phyloP scores from a whole-genome alignment of 2,329 filamentous ascomycete genomes.

The Camillea tinctor region DNA sequence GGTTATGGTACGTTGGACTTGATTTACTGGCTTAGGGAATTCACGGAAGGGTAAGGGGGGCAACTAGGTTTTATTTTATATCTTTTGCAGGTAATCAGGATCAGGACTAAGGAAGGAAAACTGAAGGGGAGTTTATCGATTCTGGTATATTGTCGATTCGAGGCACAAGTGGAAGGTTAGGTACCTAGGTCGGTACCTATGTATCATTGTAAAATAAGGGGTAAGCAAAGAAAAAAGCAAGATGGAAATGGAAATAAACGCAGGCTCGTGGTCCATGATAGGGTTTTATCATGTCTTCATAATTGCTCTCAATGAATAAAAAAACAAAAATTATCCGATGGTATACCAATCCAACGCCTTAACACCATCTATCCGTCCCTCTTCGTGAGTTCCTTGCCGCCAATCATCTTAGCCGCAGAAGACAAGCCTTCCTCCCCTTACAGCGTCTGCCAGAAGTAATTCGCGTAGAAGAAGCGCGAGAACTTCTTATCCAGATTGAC shows the following conservation, averaged over 20 bases:
- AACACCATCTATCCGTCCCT: conserved; percentile 2
- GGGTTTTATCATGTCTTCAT: neutral
- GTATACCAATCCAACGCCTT: neutral
- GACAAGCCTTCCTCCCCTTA: conserved; percentile 43
- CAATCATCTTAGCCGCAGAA: no score
- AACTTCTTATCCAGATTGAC: conserved; percentile 94
- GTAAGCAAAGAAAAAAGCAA: no score
- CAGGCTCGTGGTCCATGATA: no score
- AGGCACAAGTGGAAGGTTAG: neutral
- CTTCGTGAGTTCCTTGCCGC: conserved; percentile 7
- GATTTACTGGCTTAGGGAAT: neutral
- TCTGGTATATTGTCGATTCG: neutral
- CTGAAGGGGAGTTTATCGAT: neutral
- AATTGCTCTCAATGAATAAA: neutral
- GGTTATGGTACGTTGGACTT: neutral
- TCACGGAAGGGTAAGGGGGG: neutral
- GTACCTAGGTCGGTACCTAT: neutral
- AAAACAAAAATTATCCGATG: neutral
- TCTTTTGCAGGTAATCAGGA: neutral
- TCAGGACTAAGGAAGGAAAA: neutral
- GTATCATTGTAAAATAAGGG: neutral
- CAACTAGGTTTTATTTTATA: no score
- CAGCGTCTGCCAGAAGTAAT: conserved; percentile 92
- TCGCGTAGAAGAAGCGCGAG: conserved; percentile 86
- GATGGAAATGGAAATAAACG: no score